A percentile compares a stretch with the other conserved stretches of the same genome.
phyloP scores from a whole-genome alignment of 2,329 filamentous ascomycete species.

The Exophiala xenobiotica region DNA sequence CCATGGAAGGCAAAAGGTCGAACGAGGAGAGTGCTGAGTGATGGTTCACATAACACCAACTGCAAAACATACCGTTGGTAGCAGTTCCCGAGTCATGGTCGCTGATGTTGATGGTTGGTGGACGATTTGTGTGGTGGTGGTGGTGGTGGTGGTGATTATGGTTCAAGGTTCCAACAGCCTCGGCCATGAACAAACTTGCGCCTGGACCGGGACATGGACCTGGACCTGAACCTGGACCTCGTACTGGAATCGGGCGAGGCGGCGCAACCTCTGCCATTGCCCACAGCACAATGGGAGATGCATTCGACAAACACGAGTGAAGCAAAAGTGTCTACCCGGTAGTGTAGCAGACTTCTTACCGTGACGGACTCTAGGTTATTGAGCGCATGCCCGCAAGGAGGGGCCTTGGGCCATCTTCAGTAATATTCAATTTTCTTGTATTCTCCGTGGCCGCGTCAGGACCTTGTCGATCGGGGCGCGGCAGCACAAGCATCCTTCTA shows the following conservation, averaged over 20 bases:
- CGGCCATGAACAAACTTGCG: background rate
- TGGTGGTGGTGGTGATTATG: background rate
- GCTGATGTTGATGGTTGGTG: conserved; percentile 3
- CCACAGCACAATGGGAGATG: background rate
- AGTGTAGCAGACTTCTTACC: background rate
- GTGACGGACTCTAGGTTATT: too few species aligned
- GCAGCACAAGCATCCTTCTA: background rate
- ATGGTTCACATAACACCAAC: conserved; percentile 7
- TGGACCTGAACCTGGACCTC: background rate
- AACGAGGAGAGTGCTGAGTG: conserved; percentile 3
- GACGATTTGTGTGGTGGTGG: background rate
- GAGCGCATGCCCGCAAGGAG: too few species aligned
- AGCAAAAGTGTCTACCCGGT: background rate
- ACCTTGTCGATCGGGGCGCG: conserved; percentile 3
- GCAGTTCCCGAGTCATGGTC: conserved; percentile 1
- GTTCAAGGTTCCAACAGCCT: background rate
- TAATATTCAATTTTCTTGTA: background rate
- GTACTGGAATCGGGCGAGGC: background rate
- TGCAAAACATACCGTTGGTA: conserved; percentile 5
- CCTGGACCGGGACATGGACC: background rate
- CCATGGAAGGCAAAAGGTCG: background rate
- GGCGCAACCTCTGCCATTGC: conserved; percentile 3
- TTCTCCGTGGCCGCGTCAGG: background rate
- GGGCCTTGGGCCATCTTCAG: background rate
- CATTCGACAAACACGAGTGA: background rate